Evolutionary conservation across 345 rosid genomes (phyloP), one percentile per base, ranked within the genome.

Genomic region (Ailanthus altissimus): DNA sequence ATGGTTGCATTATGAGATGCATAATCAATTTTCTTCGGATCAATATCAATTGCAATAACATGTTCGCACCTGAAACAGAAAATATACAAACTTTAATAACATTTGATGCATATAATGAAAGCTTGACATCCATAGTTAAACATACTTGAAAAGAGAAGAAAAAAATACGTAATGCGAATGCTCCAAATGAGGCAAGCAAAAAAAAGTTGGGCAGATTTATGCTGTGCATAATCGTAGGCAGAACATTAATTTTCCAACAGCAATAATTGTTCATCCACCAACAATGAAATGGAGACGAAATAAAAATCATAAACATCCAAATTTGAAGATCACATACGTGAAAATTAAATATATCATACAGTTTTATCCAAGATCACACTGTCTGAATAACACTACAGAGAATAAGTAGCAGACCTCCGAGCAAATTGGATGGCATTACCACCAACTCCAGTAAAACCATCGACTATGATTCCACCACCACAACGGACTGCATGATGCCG

Each of bases 371-470:
- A 28, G 45, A 47, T 62, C 58, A 11, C 46, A 18, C 26, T 32
- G n/a, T 6, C 5, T 12, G 5, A 61, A 32, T 38, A 63, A 63
- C 26, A 78, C 25, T 54, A 65, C 12, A 26, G 47, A 72, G 75
- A 26, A 36, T 18, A 51, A n/a, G 60, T 1, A 73, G 59, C 79
- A 78, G 71, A 93, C 99, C 84, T 80, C 70, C 50, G 76, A 36
- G 98, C 98, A 75, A 94, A 90, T 75, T 93, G 98, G 71, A 96
- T 92, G 40, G 98, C 93, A 86, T 93, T 96, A 75, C 99, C 98
- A 73, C 99, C 99, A 71, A 91, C 98, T 76, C 98, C 99, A 6
- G 98, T 78, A 81, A 96, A 93, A 80, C 93, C 88, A 75, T 96
- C 99, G 68, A 96, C 84, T 73, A 93, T 64, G 67, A 85, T 43